Conservation (phyloP, 2,329 filamentous ascomycete genomes). For the Trichoderma guizhouense region DNA sequence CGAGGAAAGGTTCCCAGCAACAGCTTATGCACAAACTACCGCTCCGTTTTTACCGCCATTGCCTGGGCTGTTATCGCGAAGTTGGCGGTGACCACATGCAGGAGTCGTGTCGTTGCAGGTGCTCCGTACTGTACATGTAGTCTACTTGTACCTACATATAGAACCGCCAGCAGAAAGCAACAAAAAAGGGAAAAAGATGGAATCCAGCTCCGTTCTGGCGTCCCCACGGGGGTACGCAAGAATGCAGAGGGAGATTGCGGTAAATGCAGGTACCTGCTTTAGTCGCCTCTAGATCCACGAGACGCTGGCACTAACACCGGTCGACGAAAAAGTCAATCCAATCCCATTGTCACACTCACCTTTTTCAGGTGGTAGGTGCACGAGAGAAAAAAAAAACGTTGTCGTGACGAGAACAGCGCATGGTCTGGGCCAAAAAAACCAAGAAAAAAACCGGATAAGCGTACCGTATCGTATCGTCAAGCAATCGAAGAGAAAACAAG, state of each 20-base stretch:
- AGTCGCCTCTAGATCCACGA: background rate
- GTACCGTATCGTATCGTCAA: background rate
- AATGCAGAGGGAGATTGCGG: conserved; percentile 16
- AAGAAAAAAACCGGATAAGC: background rate
- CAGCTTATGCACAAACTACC: background rate
- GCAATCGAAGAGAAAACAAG: background rate
- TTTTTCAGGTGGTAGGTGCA: background rate
- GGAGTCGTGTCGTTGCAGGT: background rate
- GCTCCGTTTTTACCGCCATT: conserved; percentile 6
- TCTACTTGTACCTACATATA: background rate
- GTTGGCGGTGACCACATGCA: background rate
- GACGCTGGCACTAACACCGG: background rate
- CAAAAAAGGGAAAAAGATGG: background rate
- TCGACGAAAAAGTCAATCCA: background rate
- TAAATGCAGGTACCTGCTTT: conserved; percentile 18
- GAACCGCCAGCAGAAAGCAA: background rate
- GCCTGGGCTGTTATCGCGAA: background rate
- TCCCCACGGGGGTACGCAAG: conserved; percentile 16
- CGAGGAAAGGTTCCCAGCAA: background rate
- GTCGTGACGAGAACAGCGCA: background rate
- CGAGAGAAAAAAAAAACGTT: background rate
- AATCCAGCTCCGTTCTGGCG: conserved; percentile 4
- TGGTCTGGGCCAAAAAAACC: background rate
- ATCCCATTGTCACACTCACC: background rate
- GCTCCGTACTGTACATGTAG: background rate